Conservation (phyloP, 371 early-diverging fungal genomes). For the Conidiobolus incongruus region DNA sequence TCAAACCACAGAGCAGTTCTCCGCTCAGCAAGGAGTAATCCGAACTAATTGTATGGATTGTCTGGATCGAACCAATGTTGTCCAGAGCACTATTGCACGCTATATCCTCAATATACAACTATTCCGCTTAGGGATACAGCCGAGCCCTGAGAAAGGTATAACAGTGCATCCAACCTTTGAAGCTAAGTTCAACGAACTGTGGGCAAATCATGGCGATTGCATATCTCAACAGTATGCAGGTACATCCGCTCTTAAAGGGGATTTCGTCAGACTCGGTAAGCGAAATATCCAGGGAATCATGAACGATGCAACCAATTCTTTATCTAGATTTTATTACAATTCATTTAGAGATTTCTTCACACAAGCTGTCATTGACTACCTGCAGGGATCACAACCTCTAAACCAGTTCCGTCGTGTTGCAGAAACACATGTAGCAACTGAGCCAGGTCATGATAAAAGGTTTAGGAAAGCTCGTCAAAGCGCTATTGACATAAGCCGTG, state of each 20-base stretch:
- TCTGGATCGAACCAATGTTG: conserved; percentile 97
- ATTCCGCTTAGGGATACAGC: conserved; percentile 23
- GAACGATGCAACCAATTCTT: conserved; percentile 46
- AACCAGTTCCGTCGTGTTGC: conserved; percentile 14
- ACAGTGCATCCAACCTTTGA: conserved; percentile 31
- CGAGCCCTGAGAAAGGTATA: conserved; percentile 26
- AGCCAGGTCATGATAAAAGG: conserved; percentile 23
- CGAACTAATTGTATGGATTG: conserved; percentile 99
- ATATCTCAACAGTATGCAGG: conserved; percentile 93
- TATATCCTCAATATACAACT: conserved; percentile 37
- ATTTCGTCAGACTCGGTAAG: conserved; percentile 78
- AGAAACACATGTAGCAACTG: conserved; percentile 14
- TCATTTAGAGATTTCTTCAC: conserved; percentile 36
- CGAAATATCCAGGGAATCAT: conserved; percentile 41
- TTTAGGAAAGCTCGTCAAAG: conserved; percentile 20
- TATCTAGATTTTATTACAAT: conserved; percentile 44
- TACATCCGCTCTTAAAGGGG: conserved; percentile 89
- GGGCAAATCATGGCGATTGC: conserved; percentile 91
- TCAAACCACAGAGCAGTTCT: not conserved
- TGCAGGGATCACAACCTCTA: conserved; percentile 11
- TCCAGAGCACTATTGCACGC: conserved; percentile 77
- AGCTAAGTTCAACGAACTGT: conserved; percentile 27
- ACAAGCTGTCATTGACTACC: conserved; percentile 15
- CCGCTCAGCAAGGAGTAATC: conserved; percentile 35
- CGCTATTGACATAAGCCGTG: conserved; percentile 25